A percentile compares a stretch with the other conserved stretches of the same genome.
These are phyloP conservation scores for Rossbeevera mucosa DNA, from an alignment of 768 basidiomycete species.

Conservation along the genomic window DNA sequence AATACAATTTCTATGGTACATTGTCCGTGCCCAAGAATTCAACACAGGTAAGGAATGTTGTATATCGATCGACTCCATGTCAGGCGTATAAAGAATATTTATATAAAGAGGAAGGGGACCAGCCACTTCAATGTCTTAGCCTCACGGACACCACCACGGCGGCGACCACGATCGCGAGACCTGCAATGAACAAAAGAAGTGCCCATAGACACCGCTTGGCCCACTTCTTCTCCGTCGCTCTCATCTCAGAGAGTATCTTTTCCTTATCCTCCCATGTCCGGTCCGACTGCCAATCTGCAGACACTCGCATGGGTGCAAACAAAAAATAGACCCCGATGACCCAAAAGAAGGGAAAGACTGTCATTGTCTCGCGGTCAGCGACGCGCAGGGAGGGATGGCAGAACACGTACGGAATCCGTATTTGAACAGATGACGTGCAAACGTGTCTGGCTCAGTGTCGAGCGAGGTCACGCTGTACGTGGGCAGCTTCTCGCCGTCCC, in stretches of 20 bases:
- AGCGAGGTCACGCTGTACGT: slow-evolving; percentile 10
- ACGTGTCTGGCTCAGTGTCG: slow-evolving; percentile 46
- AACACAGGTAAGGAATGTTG: slow-evolving; percentile 5
- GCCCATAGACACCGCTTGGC: slow-evolving; percentile 54
- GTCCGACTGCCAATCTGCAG: slow-evolving; percentile 52
- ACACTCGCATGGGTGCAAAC: slow-evolving; percentile 44
- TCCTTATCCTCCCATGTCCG: slow-evolving; percentile 50
- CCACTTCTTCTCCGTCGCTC: slow-evolving; percentile 51
- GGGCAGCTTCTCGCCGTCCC: slow-evolving; percentile 31
- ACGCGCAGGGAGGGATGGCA: background rate
- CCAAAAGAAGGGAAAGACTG: slow-evolving; percentile 65
- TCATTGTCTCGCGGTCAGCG: background rate
- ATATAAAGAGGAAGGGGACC: slow-evolving; percentile 1
- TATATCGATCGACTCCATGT: background rate
- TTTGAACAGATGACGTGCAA: slow-evolving; percentile 58
- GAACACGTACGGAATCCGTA: slow-evolving; percentile 56
- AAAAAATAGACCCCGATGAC: slow-evolving; percentile 54
- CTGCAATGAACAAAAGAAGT: slow-evolving; percentile 40
- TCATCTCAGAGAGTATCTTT: slow-evolving; percentile 43
- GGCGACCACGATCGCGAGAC: slow-evolving; percentile 31
- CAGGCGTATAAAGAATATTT: background rate
- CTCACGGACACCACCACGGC: slow-evolving; percentile 15
- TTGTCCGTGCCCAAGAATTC: background rate
- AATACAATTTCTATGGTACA: slow-evolving; percentile 9
- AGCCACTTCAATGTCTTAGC: slow-evolving; percentile 16